A percentile compares a stretch with the other conserved stretches of the same genome.
Evolutionary conservation across 352 stramenopile species (phyloP).

Genomic region (Hyaloperonospora brassicae): DNA sequence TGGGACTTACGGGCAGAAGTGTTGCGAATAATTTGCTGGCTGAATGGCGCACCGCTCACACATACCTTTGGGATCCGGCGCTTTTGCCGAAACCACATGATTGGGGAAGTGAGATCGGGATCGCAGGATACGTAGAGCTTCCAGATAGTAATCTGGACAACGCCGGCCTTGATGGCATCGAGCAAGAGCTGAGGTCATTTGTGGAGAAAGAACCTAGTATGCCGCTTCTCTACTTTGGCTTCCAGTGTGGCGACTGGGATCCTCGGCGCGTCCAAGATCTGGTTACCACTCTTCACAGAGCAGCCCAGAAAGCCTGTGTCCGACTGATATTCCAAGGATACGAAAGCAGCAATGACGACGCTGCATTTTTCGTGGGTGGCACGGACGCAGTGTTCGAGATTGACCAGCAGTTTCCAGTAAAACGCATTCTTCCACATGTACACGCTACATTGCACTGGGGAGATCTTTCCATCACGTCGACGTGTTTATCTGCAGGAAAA

Average conservation of each 20-base stretch:
- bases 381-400: slow-evolving; percentile 44
- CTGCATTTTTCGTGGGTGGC: slow-evolving; percentile 26
- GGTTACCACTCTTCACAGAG: slow-evolving; percentile 35
- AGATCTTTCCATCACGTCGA: slow-evolving; percentile 45
- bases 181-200: slow-evolving; percentile 23
- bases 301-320: slow-evolving; percentile 29
- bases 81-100: slow-evolving; percentile 55
- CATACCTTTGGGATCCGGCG: slow-evolving; percentile 59
- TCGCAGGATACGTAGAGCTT: slow-evolving; percentile 47
- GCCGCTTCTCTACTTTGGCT: slow-evolving; percentile 47
- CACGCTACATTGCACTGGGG: slow-evolving; percentile 45
- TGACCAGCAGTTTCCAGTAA: slow-evolving; percentile 29
- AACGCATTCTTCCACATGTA: slow-evolving; percentile 33
- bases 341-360: slow-evolving; percentile 24
- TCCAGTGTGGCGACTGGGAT: slow-evolving; percentile 44
- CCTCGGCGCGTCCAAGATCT: slow-evolving; percentile 30
- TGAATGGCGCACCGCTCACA: slow-evolving; percentile 55
- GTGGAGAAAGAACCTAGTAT: slow-evolving; percentile 9
- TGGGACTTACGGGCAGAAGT: slow-evolving; percentile 43
- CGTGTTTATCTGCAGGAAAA: slow-evolving; percentile 36
- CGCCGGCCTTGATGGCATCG: slow-evolving; percentile 13
- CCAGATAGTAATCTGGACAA: slow-evolving; percentile 18
- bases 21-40: slow-evolving; percentile 29
- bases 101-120: slow-evolving; percentile 46
- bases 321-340: slow-evolving; percentile 54